Evolutionary conservation across 345 rosid genomes (phyloP).

Genomic region (Hibiscus mutabilis): DNA sequence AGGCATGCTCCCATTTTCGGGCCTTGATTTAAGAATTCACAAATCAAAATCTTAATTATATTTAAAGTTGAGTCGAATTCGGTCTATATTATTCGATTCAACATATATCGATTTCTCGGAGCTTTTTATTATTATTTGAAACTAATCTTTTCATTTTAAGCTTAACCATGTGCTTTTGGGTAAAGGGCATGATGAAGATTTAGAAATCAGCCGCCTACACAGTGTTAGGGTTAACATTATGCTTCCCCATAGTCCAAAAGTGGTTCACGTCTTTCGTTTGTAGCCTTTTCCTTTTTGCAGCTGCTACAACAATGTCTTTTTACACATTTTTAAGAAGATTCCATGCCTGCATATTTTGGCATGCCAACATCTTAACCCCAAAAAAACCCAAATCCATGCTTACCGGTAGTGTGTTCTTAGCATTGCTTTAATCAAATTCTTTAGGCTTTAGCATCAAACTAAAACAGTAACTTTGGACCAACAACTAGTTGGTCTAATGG

Average conservation of each 20-base stretch:
- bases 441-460: neutral
- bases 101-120: too few species aligned
- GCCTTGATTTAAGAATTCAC: too few species aligned
- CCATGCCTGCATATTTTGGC: neutral
- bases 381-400: neutral
- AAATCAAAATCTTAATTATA: too few species aligned
- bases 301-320: neutral
- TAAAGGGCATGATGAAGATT: neutral
- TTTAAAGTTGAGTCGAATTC: too few species aligned
- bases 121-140: too few species aligned
- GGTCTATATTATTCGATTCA: too few species aligned
- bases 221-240: constrained; percentile 1
- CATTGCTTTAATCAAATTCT: neutral
- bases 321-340: constrained; percentile 8
- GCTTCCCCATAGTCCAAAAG: constrained; percentile 12
- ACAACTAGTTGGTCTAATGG: too few species aligned
- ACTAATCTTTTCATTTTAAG: neutral
- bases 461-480: neutral
- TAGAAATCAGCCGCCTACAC: constrained; percentile 7
- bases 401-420: neutral
- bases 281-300: neutral
- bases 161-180: neutral
- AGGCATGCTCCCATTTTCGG: too few species aligned
- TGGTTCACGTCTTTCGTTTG: neutral
- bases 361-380: neutral